phyloP scores from a whole-genome alignment of 2,329 filamentous ascomycete species.

The Ascochyta pisi region DNA sequence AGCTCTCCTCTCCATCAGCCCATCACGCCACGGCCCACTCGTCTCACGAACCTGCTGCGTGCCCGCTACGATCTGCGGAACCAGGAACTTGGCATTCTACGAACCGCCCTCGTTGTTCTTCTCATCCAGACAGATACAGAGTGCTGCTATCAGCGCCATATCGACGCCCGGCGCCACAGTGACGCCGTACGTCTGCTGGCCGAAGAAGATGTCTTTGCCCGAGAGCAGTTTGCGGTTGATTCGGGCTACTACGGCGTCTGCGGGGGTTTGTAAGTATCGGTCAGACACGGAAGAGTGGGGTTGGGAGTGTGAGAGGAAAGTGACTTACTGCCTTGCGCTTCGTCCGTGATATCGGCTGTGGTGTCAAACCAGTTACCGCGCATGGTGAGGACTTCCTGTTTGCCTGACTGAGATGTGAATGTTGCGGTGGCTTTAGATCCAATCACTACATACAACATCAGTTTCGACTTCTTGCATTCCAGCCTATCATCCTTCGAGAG shows the following conservation, averaged over 20 bases:
- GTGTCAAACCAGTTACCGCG: slow-evolving; percentile 68
- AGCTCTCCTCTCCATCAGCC: not conserved
- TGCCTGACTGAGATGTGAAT: slow-evolving; percentile 52
- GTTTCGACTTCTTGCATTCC: too few relatives aligned
- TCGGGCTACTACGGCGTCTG: slow-evolving; percentile 59
- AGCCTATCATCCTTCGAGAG: too few relatives aligned
- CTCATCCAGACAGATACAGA: slow-evolving; percentile 74
- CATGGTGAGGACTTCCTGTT: slow-evolving; percentile 53
- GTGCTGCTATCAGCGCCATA: slow-evolving; percentile 68
- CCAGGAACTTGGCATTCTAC: not conserved
- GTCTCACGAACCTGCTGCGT: not conserved
- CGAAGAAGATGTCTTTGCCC: slow-evolving; percentile 63
- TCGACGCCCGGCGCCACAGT: slow-evolving; percentile 70
- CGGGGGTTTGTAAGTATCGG: not conserved
- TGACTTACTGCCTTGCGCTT: slow-evolving; percentile 43
- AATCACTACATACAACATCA: slow-evolving; percentile 46
- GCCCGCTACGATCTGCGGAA: not conserved
- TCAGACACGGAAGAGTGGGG: not conserved
- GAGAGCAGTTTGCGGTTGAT: slow-evolving; percentile 67
- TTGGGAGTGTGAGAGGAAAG: not conserved
- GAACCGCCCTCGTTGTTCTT: slow-evolving; percentile 28
- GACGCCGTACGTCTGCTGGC: slow-evolving; percentile 71
- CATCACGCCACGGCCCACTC: not conserved
- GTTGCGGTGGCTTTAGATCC: slow-evolving; percentile 63
- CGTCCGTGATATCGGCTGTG: slow-evolving; percentile 64